A percentile compares a stretch with the other conserved stretches of the same genome.
These are phyloP conservation scores for Boehmeria nivea DNA, from an alignment of 306 rosid species.

Conservation along the genomic window DNA sequence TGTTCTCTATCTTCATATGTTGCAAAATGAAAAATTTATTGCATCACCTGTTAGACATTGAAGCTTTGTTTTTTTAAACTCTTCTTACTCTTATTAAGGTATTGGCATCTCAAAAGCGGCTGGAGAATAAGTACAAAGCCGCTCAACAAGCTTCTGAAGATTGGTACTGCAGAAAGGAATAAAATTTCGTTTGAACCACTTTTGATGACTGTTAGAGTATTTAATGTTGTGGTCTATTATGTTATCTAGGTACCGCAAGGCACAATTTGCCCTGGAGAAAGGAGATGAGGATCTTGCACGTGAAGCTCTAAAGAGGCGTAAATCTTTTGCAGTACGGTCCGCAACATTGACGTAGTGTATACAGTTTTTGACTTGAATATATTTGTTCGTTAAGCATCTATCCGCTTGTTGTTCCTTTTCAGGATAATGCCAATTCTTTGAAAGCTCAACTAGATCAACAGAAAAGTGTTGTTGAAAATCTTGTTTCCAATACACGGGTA, in stretches of 20 bases:
- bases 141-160: slow-evolving; percentile 93
- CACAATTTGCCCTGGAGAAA: slow-evolving; percentile 88
- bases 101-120: slow-evolving; percentile 86
- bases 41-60: background rate
- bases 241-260: slow-evolving; percentile 70
- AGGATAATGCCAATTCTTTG: slow-evolving; percentile 92
- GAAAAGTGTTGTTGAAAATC: slow-evolving; percentile 86
- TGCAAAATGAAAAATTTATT: background rate
- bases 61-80: background rate
- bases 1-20: background rate
- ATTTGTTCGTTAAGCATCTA: background rate
- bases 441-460: slow-evolving; percentile 96
- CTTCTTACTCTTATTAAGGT: slow-evolving; percentile 39
- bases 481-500: slow-evolving; percentile 89
- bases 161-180: slow-evolving; percentile 48
- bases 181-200: slow-evolving; percentile 11
- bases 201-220: slow-evolving; percentile 1
- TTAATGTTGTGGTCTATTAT: slow-evolving; percentile 11
- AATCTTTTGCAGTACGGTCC: slow-evolving; percentile 73
- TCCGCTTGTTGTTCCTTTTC: slow-evolving; percentile 18
- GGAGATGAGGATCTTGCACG: slow-evolving; percentile 98
- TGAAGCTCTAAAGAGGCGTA: slow-evolving; percentile 91
- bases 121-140: slow-evolving; percentile 86
- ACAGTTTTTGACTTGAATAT: background rate
- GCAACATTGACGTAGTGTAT: background rate